These are phyloP conservation scores for Heteromeles arbutifolia DNA, from an alignment of 306 rosid species.

Conservation along the genomic window DNA sequence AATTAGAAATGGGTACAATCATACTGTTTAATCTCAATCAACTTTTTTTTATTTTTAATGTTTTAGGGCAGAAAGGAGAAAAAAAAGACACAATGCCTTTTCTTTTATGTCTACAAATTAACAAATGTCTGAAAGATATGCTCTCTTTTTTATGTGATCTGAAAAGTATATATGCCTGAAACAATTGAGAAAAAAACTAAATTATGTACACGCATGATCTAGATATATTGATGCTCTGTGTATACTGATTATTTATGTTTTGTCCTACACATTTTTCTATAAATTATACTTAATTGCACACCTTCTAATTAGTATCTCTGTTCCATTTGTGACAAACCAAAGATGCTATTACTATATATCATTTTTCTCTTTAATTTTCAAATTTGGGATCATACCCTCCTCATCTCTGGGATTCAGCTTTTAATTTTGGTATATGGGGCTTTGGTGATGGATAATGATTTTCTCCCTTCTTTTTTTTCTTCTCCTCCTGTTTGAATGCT, in stretches of 20 bases:
- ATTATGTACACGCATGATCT: neutral
- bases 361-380: neutral
- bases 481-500: rapidly evolving
- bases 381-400: neutral
- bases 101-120: neutral
- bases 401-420: neutral
- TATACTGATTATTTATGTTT: neutral
- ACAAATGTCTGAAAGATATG: neutral
- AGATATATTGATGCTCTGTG: neutral
- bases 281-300: neutral
- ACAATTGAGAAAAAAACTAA: neutral
- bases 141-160: neutral
- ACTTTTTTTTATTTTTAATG: neutral
- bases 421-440: neutral
- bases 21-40: neutral
- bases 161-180: neutral
- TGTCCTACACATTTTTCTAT: neutral
- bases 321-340: neutral
- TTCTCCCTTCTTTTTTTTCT: too few species aligned
- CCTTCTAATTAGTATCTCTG: neutral
- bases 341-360: neutral
- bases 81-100: neutral
- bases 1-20: neutral
- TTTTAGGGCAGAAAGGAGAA: neutral
- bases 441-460: neutral